A percentile compares a stretch with the other conserved stretches of the same genome.
Evolutionary conservation across 2,329 filamentous ascomycete species (phyloP).

Genomic region (Alternaria dauci): DNA sequence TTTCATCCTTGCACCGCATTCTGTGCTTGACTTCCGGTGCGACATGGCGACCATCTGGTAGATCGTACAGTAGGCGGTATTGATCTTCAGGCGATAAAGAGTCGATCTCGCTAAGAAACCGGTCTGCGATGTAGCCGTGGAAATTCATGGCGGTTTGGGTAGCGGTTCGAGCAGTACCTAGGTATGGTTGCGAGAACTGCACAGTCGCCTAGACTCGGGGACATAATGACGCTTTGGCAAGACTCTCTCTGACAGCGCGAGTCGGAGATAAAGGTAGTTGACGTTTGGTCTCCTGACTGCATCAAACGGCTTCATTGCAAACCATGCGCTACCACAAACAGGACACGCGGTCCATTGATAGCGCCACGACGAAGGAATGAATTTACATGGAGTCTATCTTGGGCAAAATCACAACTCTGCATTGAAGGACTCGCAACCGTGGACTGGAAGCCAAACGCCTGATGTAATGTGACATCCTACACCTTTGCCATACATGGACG

Average conservation of each 20-base stretch:
- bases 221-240: neutral
- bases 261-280: rapidly evolving
- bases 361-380: neutral
- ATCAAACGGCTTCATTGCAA: neutral
- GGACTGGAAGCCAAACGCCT: neutral
- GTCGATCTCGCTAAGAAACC: neutral
- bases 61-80: neutral
- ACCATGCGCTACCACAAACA: neutral
- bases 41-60: neutral
- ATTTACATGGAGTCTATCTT: neutral
- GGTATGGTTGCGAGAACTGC: neutral
- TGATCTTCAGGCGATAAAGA: neutral
- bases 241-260: neutral
- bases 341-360: neutral
- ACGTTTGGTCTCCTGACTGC: neutral
- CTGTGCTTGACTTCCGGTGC: neutral
- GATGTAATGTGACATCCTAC: neutral
- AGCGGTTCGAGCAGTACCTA: neutral
- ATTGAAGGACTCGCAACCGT: neutral
- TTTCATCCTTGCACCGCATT: neutral
- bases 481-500: neutral
- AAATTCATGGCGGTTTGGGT: neutral
- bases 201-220: neutral
- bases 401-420: neutral
- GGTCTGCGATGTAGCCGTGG: neutral